Base-by-base conservation (phyloP, 2,329 filamentous ascomycete genomes). In the Aureobasidium melanogenum region DNA sequence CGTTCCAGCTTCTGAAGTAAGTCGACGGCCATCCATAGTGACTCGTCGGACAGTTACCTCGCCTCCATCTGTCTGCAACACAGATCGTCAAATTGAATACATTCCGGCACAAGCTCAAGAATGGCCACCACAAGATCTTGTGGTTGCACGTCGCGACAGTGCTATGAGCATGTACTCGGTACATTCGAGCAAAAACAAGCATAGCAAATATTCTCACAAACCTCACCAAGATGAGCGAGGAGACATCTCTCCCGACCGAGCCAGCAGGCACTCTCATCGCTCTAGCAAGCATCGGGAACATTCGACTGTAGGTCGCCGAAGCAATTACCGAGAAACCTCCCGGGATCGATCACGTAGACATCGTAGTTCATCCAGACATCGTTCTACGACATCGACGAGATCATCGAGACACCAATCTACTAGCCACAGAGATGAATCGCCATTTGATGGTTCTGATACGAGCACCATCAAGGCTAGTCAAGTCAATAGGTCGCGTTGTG, bases 1-100 rank as follows among this genome's bases (percentile, higher is more conserved):
- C 67, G 63, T 67, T 5, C 72, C 72, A 12, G 71, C 73, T 14
- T 46, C 57, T 4, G 15, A 64, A 65, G 34, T 72, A 69, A 44
- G 66, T 68, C 61, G 67, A 66, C 28, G 55, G 9, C 62, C 50
- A 22, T 62, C 60, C 32, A 26, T 64, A 44, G 9, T 57, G 24
- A 50, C 57, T 46, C 57, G 60, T 41, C n/a, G 60, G 12, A 47
- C 38, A 44, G 59, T n/a, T 66, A 70, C 64, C 66, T 64, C n/a
- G 62, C 66, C 32, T 44, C 48, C 64, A 64, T 70, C 52, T 67
- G 69, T 59, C 71, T 71, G 4, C 43, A 24, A 71, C 48, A 55
- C 71, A 26, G 24, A 55, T n/a, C 46, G 56, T 6, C 44, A 60
- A 26, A 56, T 60, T 6, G 48, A 56, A 17, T 22, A 63, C 34